Percentiles rank a stretch among this genome's conserved stretches.
Evolutionary conservation across 371 early-diverging fungal genomes (phyloP).

Genomic region (Syncephalastrum racemosum): DNA sequence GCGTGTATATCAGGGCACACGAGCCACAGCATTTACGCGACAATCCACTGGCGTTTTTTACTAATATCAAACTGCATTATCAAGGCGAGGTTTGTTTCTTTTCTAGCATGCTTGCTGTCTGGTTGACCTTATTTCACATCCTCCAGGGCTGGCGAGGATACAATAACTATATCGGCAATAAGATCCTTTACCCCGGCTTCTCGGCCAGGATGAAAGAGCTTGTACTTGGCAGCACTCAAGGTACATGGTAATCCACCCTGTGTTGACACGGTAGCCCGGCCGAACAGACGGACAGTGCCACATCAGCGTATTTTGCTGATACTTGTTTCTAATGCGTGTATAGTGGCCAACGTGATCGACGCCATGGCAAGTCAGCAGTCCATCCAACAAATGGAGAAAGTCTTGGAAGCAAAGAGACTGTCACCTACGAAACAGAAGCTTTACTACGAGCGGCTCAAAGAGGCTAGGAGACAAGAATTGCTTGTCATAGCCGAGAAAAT

Average conservation of each 20-base stretch:
- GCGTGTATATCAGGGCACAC: constrained; percentile 34
- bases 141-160: constrained; percentile 79
- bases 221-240: constrained; percentile 49
- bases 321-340: too few species aligned
- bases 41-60: constrained; percentile 71
- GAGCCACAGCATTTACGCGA: constrained; percentile 65
- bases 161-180: constrained; percentile 72
- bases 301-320: too few species aligned
- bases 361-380: constrained; percentile 5
- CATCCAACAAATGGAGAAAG: background rate
- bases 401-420: background rate
- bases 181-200: constrained; percentile 72
- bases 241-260: constrained; percentile 25
- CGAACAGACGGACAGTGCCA: background rate
- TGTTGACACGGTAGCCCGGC: background rate
- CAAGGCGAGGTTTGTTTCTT: constrained; percentile 58
- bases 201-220: constrained; percentile 58
- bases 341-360: constrained; percentile 1
- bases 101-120: background rate
- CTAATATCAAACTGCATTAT: constrained; percentile 65
- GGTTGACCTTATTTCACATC: background rate
- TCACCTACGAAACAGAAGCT: background rate
- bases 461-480: constrained; percentile 46
- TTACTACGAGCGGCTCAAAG: constrained; percentile 21
- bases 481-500: constrained; percentile 53